These are phyloP conservation scores for Epichloe gansuensis DNA, from an alignment of 2,329 filamentous ascomycete genomes.

Conservation along the genomic window DNA sequence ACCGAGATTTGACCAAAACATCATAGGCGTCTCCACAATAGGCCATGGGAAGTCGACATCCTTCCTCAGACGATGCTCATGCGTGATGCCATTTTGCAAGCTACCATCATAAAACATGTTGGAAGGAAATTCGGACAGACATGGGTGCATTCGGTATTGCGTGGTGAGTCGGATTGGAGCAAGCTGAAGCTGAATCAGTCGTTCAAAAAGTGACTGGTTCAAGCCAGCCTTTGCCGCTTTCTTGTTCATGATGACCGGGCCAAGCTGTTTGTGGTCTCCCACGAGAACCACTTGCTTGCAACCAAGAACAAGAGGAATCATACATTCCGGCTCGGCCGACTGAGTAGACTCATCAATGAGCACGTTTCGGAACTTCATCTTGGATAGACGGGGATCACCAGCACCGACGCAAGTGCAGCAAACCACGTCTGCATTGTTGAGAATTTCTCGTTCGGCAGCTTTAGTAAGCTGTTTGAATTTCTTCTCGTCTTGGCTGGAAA, in stretches of 20 bases:
- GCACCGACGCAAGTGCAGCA: slow-evolving; percentile 98
- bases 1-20: slow-evolving; percentile 98
- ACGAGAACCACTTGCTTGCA: slow-evolving; percentile 99
- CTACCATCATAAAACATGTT: slow-evolving; percentile 99
- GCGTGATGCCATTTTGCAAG: slow-evolving; percentile 90
- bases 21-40: slow-evolving; percentile 88
- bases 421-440: slow-evolving; percentile 92
- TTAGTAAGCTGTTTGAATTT: slow-evolving; percentile 95
- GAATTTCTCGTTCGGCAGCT: slow-evolving; percentile 85
- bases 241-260: slow-evolving; percentile 99
- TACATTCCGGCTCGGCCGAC: slow-evolving; percentile 94
- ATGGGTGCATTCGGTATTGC: slow-evolving; percentile 98
- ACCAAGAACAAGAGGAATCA: slow-evolving; percentile 93
- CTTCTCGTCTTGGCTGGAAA: slow-evolving; percentile 95
- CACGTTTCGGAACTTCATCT: slow-evolving; percentile 97
- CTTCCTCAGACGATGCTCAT: slow-evolving; percentile 72
- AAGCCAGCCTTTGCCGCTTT: slow-evolving; percentile 95
- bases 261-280: slow-evolving; percentile 94
- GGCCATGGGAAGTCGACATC: slow-evolving; percentile 99
- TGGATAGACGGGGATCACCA: slow-evolving; percentile 85
- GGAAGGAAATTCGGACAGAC: slow-evolving; percentile 90
- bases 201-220: slow-evolving; percentile 97
- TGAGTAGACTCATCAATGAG: slow-evolving; percentile 97
- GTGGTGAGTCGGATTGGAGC: slow-evolving; percentile 89
- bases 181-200: slow-evolving; percentile 81